A percentile compares a stretch with the other conserved stretches of the same genome.
Conservation (phyloP, 306 rosid genomes). For the Dalbergia cochinchinensis region DNA sequence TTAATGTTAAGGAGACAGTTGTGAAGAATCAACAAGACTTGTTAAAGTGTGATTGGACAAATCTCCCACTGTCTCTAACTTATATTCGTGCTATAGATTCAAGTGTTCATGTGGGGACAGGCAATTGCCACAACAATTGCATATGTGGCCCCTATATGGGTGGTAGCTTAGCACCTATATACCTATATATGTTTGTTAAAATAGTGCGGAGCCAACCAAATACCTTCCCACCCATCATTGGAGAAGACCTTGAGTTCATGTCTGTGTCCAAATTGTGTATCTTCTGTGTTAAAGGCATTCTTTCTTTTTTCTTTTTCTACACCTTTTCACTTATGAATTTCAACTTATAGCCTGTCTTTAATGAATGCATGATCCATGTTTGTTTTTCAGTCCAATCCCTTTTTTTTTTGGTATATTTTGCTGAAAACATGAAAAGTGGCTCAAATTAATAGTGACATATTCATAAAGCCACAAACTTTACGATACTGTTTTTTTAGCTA, state of each 20-base stretch:
- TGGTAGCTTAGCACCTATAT: constrained; percentile 7
- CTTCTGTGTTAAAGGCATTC: background rate
- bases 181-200: constrained; percentile 51
- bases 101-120: constrained; percentile 48
- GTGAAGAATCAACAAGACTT: constrained; percentile 52
- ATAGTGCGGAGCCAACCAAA: constrained; percentile 56
- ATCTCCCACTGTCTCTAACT: constrained; percentile 46
- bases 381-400: background rate
- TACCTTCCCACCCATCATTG: constrained; percentile 53
- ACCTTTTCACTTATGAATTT: background rate
- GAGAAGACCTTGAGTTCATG: constrained; percentile 42
- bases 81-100: constrained; percentile 4
- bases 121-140: constrained; percentile 38
- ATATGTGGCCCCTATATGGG: constrained; percentile 53
- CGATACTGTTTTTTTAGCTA: background rate
- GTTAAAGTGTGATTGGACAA: constrained; percentile 55
- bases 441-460: background rate
- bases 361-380: background rate
- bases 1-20: constrained; percentile 54
- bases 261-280: constrained; percentile 24
- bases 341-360: background rate
- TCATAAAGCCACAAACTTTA: background rate
- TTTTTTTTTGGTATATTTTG: background rate
- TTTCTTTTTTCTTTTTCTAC: background rate
- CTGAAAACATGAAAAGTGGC: background rate